These are phyloP conservation scores for Candida manassasensis DNA, from an alignment of 805 yeast species.

Conservation along the genomic window DNA sequence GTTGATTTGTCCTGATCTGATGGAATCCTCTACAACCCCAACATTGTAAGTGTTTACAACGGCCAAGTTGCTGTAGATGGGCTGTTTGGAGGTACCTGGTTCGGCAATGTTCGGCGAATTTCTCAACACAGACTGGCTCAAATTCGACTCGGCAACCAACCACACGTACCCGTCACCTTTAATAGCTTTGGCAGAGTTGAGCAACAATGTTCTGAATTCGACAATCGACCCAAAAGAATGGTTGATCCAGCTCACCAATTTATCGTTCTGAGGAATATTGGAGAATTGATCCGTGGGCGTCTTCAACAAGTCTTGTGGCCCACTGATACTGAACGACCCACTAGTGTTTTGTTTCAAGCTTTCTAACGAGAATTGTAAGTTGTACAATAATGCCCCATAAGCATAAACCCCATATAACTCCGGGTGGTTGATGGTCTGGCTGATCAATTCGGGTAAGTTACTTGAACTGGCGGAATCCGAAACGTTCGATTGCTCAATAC, in stretches of 20 bases:
- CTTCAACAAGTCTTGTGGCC: constrained; percentile 32
- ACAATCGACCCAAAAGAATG: constrained; percentile 70
- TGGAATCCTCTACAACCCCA: constrained; percentile 71
- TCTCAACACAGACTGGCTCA: constrained; percentile 24
- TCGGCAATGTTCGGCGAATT: constrained; percentile 7
- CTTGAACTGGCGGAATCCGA: constrained; percentile 17
- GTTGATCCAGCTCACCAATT: constrained; percentile 44
- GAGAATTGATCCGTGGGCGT: constrained; percentile 39
- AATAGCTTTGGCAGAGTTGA: constrained; percentile 64
- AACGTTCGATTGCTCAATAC: constrained; percentile 25
- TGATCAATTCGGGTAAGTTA: constrained; percentile 31
- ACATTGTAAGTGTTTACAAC: constrained; percentile 83
- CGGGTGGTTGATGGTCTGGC: constrained; percentile 41
- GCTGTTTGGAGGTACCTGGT: constrained; percentile 8
- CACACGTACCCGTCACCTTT: constrained; percentile 91
- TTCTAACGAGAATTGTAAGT: constrained; percentile 46
- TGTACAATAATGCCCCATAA: constrained; percentile 44
- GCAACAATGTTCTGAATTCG: constrained; percentile 67
- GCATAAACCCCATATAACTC: constrained; percentile 41
- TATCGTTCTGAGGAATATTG: constrained; percentile 31
- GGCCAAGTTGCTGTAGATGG: constrained; percentile 44
- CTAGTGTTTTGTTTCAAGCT: constrained; percentile 26
- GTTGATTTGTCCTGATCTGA: constrained; percentile 48
- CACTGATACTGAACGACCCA: constrained; percentile 15
- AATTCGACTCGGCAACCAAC: constrained; percentile 61